Percentiles rank a stretch among this genome's conserved stretches.
Evolutionary conservation across 306 rosid species (phyloP).

Genomic region (Acmispon strigosus): DNA sequence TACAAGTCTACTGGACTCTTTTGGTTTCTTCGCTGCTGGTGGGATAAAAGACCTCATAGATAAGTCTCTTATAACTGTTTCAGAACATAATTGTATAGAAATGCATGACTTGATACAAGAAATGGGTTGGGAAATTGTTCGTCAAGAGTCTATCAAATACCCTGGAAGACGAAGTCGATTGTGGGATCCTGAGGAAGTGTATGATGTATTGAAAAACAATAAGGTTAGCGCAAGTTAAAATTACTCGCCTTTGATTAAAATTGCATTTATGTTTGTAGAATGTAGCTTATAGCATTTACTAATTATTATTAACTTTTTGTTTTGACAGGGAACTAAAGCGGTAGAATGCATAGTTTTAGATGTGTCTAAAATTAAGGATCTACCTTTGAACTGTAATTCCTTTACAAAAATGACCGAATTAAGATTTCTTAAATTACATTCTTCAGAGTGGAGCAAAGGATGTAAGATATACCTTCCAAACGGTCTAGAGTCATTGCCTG

Average conservation of each 20-base stretch:
- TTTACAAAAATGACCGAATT: not conserved
- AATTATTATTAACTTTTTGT: not conserved
- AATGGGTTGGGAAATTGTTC: conserved; percentile 21
- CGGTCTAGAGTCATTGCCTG: not conserved
- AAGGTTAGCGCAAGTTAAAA: conserved; percentile 5
- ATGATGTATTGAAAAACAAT: conserved; percentile 6
- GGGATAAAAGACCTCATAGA: not conserved
- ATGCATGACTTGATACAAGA: conserved; percentile 8
- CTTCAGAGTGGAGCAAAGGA: too few species aligned
- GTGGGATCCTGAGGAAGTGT: conserved; percentile 18
- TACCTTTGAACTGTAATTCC: not conserved
- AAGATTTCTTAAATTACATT: not conserved
- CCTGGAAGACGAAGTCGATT: conserved; percentile 27
- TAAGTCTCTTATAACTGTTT: conserved; percentile 12
- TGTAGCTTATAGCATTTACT: too few species aligned
- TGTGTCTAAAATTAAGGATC: not conserved
- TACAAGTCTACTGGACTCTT: not conserved
- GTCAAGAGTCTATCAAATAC: not conserved
- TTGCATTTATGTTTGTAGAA: too few species aligned
- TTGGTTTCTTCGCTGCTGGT: not conserved
- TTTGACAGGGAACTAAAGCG: not conserved
- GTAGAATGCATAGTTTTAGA: not conserved
- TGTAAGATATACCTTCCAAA: not conserved
- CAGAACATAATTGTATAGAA: not conserved
- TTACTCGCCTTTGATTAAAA: not conserved